Conservation (phyloP, 2,329 filamentous ascomycete genomes). For the Daldinia sp. region DNA sequence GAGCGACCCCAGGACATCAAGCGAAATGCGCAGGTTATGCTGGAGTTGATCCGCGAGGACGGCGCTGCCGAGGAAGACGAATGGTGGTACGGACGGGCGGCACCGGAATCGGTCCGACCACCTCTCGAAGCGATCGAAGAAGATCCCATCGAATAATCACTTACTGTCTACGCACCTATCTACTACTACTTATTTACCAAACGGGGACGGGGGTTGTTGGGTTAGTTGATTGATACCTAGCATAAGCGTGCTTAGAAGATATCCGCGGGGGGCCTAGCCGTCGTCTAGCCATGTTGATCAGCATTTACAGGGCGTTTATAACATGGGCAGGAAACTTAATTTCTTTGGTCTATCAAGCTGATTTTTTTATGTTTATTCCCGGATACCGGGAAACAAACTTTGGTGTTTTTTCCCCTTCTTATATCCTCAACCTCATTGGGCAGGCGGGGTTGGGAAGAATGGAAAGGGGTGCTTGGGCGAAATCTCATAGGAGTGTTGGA, state of each 20-base stretch:
- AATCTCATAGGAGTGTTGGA: slow-evolving; percentile 33
- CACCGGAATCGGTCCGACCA: slow-evolving; percentile 63
- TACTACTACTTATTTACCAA: slow-evolving; percentile 8
- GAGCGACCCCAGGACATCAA: slow-evolving; percentile 67
- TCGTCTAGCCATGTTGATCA: slow-evolving; percentile 28
- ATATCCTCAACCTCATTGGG: not conserved
- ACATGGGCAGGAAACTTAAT: slow-evolving; percentile 13
- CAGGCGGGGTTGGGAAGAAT: not conserved
- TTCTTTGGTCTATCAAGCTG: slow-evolving; percentile 14
- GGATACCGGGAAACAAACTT: not conserved
- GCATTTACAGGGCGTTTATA: slow-evolving; percentile 46
- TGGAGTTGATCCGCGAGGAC: slow-evolving; percentile 71
- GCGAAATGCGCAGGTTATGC: slow-evolving; percentile 67
- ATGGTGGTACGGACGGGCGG: slow-evolving; percentile 66
- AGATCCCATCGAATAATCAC: slow-evolving; percentile 54
- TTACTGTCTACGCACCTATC: slow-evolving; percentile 3
- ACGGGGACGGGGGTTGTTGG: not conserved
- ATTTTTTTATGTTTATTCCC: not conserved
- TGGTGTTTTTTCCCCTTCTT: not conserved
- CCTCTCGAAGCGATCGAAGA: slow-evolving; percentile 61
- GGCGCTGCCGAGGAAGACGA: slow-evolving; percentile 67
- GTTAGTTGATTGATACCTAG: slow-evolving; percentile 31
- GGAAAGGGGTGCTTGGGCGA: slow-evolving; percentile 29
- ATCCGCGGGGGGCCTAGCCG: slow-evolving; percentile 22
- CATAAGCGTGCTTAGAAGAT: slow-evolving; percentile 38